Evolutionary conservation across 164 flowering plant species (phyloP).

Genomic region (Magnolia kwangsiensis): DNA sequence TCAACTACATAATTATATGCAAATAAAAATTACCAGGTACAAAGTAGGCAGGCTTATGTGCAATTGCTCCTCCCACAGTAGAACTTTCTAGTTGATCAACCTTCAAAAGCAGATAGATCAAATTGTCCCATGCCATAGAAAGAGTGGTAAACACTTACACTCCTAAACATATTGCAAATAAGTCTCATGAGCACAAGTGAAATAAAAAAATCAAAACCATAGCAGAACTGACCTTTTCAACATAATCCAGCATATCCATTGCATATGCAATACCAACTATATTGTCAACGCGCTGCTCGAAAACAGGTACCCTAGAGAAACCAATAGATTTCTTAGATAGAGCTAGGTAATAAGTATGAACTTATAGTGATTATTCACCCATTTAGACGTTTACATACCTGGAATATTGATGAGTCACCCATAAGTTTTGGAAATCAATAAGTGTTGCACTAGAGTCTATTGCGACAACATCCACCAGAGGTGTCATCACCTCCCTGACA

Average conservation of each 20-base stretch:
- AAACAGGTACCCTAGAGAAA: constrained; percentile 81
- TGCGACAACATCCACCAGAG: constrained; percentile 97
- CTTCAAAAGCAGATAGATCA: constrained; percentile 74
- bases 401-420: constrained; percentile 96
- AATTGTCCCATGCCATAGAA: constrained; percentile 1
- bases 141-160: constrained; percentile 20
- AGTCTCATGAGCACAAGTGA: constrained; percentile 5
- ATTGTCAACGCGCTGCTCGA: constrained; percentile 97
- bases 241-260: constrained; percentile 92
- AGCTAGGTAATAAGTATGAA: not conserved
- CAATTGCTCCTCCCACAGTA: constrained; percentile 70
- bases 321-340: not conserved
- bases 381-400: constrained; percentile 39
- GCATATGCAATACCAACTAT: constrained; percentile 99
- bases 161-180: constrained; percentile 15
- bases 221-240: constrained; percentile 61
- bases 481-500: constrained; percentile 99
- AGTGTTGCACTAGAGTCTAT: constrained; percentile 90
- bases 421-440: constrained; percentile 71
- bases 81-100: constrained; percentile 89
- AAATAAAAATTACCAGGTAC: constrained; percentile 71
- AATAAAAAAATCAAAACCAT: constrained; percentile 1
- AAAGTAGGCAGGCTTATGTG: constrained; percentile 96
- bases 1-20: not conserved
- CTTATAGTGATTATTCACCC: not conserved